Evolutionary conservation across 352 stramenopile genomes (phyloP).

Genomic region (Phytophthora citricola): DNA sequence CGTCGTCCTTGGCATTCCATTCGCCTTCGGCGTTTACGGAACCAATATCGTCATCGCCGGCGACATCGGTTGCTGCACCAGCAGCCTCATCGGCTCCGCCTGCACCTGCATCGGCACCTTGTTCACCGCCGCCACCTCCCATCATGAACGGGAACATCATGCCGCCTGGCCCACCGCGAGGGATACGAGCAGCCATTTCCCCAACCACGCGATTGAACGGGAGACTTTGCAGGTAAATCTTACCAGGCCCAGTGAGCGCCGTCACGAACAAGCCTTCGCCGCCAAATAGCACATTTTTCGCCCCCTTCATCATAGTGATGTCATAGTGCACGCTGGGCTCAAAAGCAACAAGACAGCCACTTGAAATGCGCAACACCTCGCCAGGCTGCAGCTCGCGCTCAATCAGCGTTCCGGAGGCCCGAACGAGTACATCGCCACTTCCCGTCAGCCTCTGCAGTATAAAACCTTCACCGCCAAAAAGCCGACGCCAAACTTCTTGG

Average conservation of each 20-base stretch:
- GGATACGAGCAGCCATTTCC: constrained; percentile 91
- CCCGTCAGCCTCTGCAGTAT: constrained; percentile 93
- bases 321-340: constrained; percentile 89
- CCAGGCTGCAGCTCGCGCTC: constrained; percentile 85
- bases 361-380: constrained; percentile 93
- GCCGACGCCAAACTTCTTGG: constrained; percentile 88
- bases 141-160: constrained; percentile 91
- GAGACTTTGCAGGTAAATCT: constrained; percentile 92
- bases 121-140: constrained; percentile 52
- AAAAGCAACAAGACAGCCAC: constrained; percentile 93
- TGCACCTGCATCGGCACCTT: constrained; percentile 33
- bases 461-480: constrained; percentile 97
- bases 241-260: constrained; percentile 91
- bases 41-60: constrained; percentile 11
- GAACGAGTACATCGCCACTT: constrained; percentile 91
- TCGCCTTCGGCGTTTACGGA: constrained; percentile 18
- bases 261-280: constrained; percentile 95
- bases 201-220: constrained; percentile 93
- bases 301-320: constrained; percentile 91
- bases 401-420: constrained; percentile 91
- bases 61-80: constrained; percentile 22
- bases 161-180: constrained; percentile 71
- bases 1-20: constrained; percentile 51
- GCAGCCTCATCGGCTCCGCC: constrained; percentile 40
- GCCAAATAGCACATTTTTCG: constrained; percentile 96